Percentiles rank a stretch among this genome's conserved stretches.
phyloP scores from a whole-genome alignment of 768 basidiomycete genomes.

The Candolleomyces efflorescens region DNA sequence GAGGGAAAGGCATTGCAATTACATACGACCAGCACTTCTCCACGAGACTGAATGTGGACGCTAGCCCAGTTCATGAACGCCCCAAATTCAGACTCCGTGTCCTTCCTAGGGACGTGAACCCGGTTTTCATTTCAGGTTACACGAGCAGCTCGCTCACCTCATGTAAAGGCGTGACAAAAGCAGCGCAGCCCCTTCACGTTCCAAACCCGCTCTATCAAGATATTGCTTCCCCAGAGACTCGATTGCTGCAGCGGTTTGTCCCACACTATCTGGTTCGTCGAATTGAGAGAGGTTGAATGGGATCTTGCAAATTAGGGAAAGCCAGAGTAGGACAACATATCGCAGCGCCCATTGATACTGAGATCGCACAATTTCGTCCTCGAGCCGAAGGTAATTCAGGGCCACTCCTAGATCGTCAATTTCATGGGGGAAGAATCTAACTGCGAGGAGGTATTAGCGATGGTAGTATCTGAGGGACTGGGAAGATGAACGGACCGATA shows the following conservation, averaged over 20 bases:
- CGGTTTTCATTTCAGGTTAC: background rate
- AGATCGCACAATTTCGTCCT: conserved; percentile 37
- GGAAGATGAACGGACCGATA: conserved; percentile 58
- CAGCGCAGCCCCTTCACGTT: conserved; percentile 78
- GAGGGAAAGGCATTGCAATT: conserved; percentile 1
- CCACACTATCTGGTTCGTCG: conserved; percentile 52
- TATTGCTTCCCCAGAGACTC: conserved; percentile 56
- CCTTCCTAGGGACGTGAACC: conserved; percentile 41
- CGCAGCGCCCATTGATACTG: conserved; percentile 71
- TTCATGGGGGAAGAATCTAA: conserved; percentile 92
- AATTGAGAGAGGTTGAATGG: conserved; percentile 91
- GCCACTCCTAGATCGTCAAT: conserved; percentile 77
- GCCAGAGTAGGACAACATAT: conserved; percentile 84
- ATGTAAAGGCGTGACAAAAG: conserved; percentile 80
- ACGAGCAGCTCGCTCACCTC: conserved; percentile 42
- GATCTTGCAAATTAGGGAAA: conserved; percentile 90
- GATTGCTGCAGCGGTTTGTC: conserved; percentile 52
- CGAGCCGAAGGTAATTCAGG: conserved; percentile 55
- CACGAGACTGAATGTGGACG: background rate
- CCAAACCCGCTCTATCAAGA: conserved; percentile 70
- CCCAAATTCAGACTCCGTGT: conserved; percentile 45
- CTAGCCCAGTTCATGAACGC: conserved; percentile 39
- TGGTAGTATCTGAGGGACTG: conserved; percentile 5
- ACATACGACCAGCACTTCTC: conserved; percentile 50
- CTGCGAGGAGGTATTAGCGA: conserved; percentile 38